Evolutionary conservation across 495 filamentous ascomycete genomes (phyloP).

Genomic region (Tuber melanosporum): DNA sequence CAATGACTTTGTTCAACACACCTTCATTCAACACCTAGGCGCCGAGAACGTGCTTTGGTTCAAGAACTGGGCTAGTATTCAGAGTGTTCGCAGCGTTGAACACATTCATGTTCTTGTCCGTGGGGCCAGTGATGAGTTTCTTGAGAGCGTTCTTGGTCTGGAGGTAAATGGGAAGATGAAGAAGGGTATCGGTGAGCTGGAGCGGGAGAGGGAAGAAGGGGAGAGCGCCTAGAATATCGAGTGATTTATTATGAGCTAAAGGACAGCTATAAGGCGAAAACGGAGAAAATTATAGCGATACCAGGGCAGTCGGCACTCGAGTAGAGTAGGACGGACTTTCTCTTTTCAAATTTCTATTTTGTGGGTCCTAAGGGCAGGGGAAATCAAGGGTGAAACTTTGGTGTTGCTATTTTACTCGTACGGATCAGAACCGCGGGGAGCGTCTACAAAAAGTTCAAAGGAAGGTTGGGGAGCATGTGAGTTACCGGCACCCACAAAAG

Average conservation of each 20-base stretch:
- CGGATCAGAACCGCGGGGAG: neutral
- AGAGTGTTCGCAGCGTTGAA: constrained; percentile 77
- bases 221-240: constrained; percentile 11
- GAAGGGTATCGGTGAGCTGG: constrained; percentile 29
- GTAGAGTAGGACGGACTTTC: neutral
- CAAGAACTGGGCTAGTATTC: constrained; percentile 85
- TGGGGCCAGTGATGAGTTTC: constrained; percentile 21
- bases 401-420: neutral
- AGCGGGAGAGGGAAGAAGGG: constrained; percentile 19
- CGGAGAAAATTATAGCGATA: neutral
- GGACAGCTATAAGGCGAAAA: neutral
- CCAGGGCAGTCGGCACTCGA: neutral
- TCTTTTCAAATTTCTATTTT: neutral
- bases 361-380: neutral
- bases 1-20: constrained; percentile 58
- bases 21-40: constrained; percentile 58
- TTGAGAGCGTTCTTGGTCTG: constrained; percentile 14
- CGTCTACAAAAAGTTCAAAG: neutral
- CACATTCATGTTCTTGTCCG: constrained; percentile 56
- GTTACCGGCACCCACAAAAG: neutral
- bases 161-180: constrained; percentile 16
- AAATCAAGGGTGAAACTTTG: neutral
- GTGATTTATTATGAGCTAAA: constrained; percentile 19
- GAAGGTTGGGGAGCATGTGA: neutral
- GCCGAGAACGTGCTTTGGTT: constrained; percentile 73